Percentiles rank a stretch among this genome's conserved stretches.
Conservation (phyloP, 495 filamentous ascomycete genomes). For the Penicillium chermesinum region DNA sequence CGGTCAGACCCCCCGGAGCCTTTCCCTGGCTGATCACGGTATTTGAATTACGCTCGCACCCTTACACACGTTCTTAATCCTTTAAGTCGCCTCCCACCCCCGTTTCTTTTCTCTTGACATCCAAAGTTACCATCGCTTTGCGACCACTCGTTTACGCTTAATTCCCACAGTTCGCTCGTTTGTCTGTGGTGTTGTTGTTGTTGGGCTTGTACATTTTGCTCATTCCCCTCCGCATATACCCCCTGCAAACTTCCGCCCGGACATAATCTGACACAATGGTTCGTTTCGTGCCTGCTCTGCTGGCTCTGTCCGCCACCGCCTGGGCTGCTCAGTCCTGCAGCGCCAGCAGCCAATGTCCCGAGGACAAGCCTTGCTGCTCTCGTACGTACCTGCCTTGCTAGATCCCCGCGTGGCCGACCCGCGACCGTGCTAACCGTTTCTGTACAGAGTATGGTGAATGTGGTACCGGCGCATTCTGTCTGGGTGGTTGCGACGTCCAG, state of each 20-base stretch:
- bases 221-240: conserved; percentile 4
- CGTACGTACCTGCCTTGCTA: conserved; percentile 54
- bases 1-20: no score
- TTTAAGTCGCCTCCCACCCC: background rate
- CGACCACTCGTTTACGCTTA: conserved; percentile 11
- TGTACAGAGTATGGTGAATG: conserved; percentile 85
- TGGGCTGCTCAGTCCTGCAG: conserved; percentile 45
- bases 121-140: conserved; percentile 1
- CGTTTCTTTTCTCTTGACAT: background rate
- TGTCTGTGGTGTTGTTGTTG: conserved; percentile 13
- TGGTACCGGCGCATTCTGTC: conserved; percentile 88
- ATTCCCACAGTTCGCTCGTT: conserved; percentile 20
- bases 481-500: conserved; percentile 89
- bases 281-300: conserved; percentile 27
- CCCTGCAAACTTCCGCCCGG: conserved; percentile 7
- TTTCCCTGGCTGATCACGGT: background rate
- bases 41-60: conserved; percentile 3
- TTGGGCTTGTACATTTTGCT: background rate
- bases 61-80: background rate
- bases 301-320: conserved; percentile 34
- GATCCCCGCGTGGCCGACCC: no score
- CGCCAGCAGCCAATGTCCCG: conserved; percentile 62
- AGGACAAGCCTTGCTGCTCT: conserved; percentile 80
- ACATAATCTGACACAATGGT: conserved; percentile 29
- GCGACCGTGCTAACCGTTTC: conserved; percentile 3